Evolutionary conservation across 371 early-diverging fungal species (phyloP).

Genomic region (Actinomortierella ambigua): DNA sequence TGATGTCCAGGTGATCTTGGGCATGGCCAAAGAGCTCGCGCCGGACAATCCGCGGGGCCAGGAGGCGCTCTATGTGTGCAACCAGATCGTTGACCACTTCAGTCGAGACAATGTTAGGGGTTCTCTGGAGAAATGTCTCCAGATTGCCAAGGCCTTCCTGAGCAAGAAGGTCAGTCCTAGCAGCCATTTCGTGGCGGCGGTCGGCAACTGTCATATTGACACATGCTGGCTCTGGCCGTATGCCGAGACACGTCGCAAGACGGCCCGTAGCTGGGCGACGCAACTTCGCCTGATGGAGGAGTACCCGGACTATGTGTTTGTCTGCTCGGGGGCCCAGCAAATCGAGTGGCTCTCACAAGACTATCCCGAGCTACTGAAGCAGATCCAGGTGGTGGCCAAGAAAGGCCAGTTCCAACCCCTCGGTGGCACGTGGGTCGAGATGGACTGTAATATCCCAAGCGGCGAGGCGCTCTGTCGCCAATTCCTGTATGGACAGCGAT

Average conservation of each 20-base stretch:
- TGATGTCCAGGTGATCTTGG: conserved; percentile 80
- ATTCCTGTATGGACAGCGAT: conserved; percentile 91
- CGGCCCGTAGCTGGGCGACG: conserved; percentile 91
- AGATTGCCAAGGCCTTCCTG: conserved; percentile 69
- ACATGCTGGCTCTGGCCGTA: conserved; percentile 83
- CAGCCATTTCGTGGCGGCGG: conserved; percentile 71
- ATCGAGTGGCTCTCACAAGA: conserved; percentile 88
- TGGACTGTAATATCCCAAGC: conserved; percentile 96
- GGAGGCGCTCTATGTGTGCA: conserved; percentile 82
- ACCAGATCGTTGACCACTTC: conserved; percentile 81
- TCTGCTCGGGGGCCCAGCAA: conserved; percentile 95
- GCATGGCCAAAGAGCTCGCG: conserved; percentile 80
- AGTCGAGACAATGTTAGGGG: conserved; percentile 53
- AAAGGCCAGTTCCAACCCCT: conserved; percentile 91
- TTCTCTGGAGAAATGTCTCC: conserved; percentile 59
- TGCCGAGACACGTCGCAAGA: conserved; percentile 95
- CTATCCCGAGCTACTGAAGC: conserved; percentile 85
- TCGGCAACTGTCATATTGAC: conserved; percentile 90
- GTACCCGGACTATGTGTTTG: conserved; percentile 90
- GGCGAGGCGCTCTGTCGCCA: conserved; percentile 95
- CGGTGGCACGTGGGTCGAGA: conserved; percentile 98
- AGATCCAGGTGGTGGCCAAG: conserved; percentile 72
- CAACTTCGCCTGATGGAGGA: conserved; percentile 84
- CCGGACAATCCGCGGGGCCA: conserved; percentile 67
- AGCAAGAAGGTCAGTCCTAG: conserved; percentile 57